Base-by-base conservation (phyloP, 257 asterid genomes). In the Solanum pinnatisectum region DNA sequence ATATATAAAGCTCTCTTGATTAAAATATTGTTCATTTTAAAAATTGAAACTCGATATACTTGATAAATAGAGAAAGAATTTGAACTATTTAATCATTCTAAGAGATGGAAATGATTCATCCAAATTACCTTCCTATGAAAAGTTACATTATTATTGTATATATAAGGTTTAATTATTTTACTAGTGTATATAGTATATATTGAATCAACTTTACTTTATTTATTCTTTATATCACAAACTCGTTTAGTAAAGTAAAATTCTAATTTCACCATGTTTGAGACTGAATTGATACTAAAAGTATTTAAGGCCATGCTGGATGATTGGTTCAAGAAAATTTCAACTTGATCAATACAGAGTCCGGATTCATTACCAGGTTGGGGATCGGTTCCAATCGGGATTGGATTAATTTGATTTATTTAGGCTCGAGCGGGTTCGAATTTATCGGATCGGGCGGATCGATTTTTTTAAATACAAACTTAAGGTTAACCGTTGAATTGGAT, bases 231-330 rank as follows among this genome's bases (percentile, higher is more conserved):
- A 27, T 68, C 1, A 13, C 4, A 6, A 5, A 67, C 15, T 27
- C 16, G 8, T 68, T 27, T 68, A 13, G 20, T 70, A 30, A 70
- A 52, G 18, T 52, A 52, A 70, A 70, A 14, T 27, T 30, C 0
- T 70, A 22, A 18, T 16, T 4, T 3, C 2, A 1, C 6, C 12
- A 32, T 20, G 12, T 56, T 56, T 4, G 2, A 20, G 25, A 59
- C 6, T 30, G 37, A 27, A 27, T 11, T 30, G 76, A 30, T 14
- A 68, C 76, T 22, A 59, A 59, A 22, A 0, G 12, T 8, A 22
- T 60, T 8, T 8, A 22, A 1, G 27, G 9, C 0, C 0, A 2
- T 1, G 2, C 13, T 2, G 0, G 2, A 60, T 22, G 68, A 22
- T 22, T 8, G 27, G 6, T 60, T 60, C 5, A 60, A 22, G 27